Conservation (phyloP, 1,284 basidiomycete species). For the Phenoliferia sp. region DNA sequence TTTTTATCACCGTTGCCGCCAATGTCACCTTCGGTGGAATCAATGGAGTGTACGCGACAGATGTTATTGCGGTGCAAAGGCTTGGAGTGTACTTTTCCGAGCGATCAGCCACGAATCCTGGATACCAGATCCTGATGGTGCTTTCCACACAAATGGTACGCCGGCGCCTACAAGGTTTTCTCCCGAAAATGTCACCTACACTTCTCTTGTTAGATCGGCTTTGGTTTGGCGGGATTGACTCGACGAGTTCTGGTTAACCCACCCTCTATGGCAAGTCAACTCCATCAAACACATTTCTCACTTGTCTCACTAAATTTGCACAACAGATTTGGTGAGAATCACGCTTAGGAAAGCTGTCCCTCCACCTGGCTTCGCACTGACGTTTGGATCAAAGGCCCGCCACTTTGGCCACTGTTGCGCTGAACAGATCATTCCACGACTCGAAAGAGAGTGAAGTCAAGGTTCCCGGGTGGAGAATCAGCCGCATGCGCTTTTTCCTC, state of each 20-base stretch:
- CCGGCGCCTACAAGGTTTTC: too few relatives aligned
- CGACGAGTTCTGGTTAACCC: not conserved
- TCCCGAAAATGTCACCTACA: too few relatives aligned
- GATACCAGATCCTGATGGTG: not conserved
- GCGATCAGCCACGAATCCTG: not conserved
- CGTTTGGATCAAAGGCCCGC: too few relatives aligned
- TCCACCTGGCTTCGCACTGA: too few relatives aligned
- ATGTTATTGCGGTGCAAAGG: not conserved
- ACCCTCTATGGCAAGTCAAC: not conserved
- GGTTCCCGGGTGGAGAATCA: not conserved
- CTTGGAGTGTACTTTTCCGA: not conserved
- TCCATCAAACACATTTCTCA: too few relatives aligned
- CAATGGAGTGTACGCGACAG: not conserved
- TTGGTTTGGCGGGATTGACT: not conserved
- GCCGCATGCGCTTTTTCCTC: not conserved
- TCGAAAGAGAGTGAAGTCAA: not conserved
- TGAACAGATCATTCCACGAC: not conserved
- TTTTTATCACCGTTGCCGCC: not conserved
- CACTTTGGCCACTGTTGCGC: not conserved
- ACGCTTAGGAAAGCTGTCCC: too few relatives aligned
- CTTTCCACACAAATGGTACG: not conserved
- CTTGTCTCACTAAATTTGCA: too few relatives aligned
- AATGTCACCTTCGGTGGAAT: not conserved
- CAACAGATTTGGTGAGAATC: too few relatives aligned
- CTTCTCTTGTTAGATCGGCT: not conserved